These are phyloP conservation scores for Monosporascus sp. DNA, from an alignment of 2,329 filamentous ascomycete genomes.

Conservation along the genomic window DNA sequence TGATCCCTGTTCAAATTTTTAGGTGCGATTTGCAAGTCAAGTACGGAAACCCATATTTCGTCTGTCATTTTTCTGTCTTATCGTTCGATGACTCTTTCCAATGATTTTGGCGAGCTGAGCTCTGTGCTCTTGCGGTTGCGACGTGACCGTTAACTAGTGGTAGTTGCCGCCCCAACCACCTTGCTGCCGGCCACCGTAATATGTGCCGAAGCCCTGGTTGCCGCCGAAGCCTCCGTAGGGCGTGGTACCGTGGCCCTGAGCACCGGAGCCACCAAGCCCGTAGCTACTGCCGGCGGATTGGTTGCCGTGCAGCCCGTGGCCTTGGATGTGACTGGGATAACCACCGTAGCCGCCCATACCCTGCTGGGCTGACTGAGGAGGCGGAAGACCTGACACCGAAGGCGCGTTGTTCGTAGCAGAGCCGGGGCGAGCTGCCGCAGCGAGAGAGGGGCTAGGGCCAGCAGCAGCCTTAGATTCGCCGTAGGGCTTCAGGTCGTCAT, in stretches of 20 bases:
- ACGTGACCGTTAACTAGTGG: conserved; percentile 28
- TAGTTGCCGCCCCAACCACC: conserved; percentile 58
- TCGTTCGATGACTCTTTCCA: conserved; percentile 6
- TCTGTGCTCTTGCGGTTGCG: conserved; percentile 5
- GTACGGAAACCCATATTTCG: background rate
- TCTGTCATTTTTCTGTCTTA: background rate
- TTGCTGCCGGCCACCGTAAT: conserved; percentile 42
- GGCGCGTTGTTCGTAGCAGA: conserved; percentile 51
- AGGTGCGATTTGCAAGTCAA: background rate
- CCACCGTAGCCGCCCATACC: conserved; percentile 48
- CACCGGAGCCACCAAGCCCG: conserved; percentile 46
- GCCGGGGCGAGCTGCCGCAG: conserved; percentile 49
- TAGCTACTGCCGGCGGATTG: conserved; percentile 41
- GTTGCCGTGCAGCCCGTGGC: conserved; percentile 47
- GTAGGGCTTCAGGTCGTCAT: conserved; percentile 55
- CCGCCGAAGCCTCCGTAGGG: conserved; percentile 50
- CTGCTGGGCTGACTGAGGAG: conserved; percentile 48
- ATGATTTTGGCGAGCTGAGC: conserved; percentile 11
- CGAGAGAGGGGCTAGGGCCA: conserved; percentile 52
- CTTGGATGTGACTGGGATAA: conserved; percentile 51
- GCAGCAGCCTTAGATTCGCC: conserved; percentile 48
- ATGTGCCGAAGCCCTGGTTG: conserved; percentile 40
- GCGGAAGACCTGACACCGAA: conserved; percentile 49
- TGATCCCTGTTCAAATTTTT: background rate
- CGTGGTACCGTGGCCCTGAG: conserved; percentile 47